These are phyloP conservation scores for Cadophora luteo-olivacea DNA, from an alignment of 2,329 filamentous ascomycete genomes.

Conservation along the genomic window DNA sequence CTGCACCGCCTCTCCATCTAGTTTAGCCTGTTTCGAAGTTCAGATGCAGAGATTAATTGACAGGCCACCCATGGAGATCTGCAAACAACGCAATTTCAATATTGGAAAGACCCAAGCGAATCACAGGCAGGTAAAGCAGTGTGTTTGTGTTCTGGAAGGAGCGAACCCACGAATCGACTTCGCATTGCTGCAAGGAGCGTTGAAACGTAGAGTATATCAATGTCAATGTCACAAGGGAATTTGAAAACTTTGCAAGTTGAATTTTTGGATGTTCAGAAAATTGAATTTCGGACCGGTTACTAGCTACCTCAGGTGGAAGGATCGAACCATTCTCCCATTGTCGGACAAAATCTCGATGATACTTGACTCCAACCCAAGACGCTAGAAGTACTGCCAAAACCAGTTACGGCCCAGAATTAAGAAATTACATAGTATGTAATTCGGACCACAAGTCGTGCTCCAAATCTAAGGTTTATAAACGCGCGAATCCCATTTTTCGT, in stretches of 20 bases:
- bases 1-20: neutral
- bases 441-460: conserved; percentile 26
- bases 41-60: conserved; percentile 12
- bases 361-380: conserved; percentile 31
- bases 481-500: conserved; percentile 34
- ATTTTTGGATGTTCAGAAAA: conserved; percentile 29
- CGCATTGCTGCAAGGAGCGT: neutral
- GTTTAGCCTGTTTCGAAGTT: conserved; percentile 26
- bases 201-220: conserved; percentile 10
- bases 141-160: conserved; percentile 1
- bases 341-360: conserved; percentile 26
- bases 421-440: conserved; percentile 34
- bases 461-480: conserved; percentile 25
- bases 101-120: neutral
- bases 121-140: neutral
- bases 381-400: conserved; percentile 26
- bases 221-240: neutral
- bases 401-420: conserved; percentile 29
- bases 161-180: neutral
- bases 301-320: conserved; percentile 29
- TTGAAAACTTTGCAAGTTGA: neutral
- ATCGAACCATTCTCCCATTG: conserved; percentile 28
- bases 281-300: conserved; percentile 34
- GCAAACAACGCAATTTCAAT: conserved; percentile 7
- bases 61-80: conserved; percentile 20